Evolutionary conservation across 139 green algal genomes (phyloP).

Genomic region (Picochlorum sp.): DNA sequence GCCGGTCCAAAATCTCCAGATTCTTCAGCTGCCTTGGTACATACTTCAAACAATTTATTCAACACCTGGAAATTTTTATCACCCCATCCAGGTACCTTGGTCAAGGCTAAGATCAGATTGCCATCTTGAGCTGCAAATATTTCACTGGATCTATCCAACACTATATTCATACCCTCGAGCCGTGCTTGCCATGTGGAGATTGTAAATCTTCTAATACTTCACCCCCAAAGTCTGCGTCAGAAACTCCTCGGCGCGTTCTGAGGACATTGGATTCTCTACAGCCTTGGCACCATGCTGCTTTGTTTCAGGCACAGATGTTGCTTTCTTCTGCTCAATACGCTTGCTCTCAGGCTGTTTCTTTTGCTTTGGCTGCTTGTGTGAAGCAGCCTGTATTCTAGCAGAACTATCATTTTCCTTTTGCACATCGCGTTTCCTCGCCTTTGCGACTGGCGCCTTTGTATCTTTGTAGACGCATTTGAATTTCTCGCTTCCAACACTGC

Average conservation of each 20-base stretch:
- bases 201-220: constrained; percentile 44
- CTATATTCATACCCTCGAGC: constrained; percentile 61
- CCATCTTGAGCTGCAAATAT: constrained; percentile 16
- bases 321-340: constrained; percentile 1
- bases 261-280: background rate
- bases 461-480: background rate
- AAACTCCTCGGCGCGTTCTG: constrained; percentile 39
- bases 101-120: constrained; percentile 55
- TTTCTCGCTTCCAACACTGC: constrained; percentile 41
- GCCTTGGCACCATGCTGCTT: constrained; percentile 3
- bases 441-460: background rate
- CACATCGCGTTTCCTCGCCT: background rate
- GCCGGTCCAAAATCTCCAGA: constrained; percentile 39
- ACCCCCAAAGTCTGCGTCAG: constrained; percentile 47
- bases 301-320: constrained; percentile 13
- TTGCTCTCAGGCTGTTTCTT: background rate
- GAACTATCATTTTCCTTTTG: background rate
- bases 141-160: constrained; percentile 34
- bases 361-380: background rate
- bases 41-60: constrained; percentile 79
- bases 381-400: background rate
- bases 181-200: constrained; percentile 81
- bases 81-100: constrained; percentile 67
- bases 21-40: constrained; percentile 37
- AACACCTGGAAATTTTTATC: constrained; percentile 98